Conservation (phyloP, 2,329 filamentous ascomycete genomes). For the Lecanicillium sp. region DNA sequence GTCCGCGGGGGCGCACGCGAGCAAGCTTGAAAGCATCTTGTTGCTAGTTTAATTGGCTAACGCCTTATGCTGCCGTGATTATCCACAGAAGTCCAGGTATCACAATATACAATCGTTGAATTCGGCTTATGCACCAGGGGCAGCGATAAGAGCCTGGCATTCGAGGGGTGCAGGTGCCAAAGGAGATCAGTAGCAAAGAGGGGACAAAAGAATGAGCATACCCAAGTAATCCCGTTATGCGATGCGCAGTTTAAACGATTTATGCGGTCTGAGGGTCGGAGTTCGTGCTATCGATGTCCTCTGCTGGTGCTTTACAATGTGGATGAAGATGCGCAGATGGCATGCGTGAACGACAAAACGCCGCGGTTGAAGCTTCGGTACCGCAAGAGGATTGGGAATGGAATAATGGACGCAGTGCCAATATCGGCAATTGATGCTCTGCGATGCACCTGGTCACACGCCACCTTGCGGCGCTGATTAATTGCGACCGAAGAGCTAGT, state of each 20-base stretch:
- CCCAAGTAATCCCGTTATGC: constrained; percentile 9
- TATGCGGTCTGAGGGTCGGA: not conserved
- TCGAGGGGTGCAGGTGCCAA: not conserved
- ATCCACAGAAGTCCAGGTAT: constrained; percentile 11
- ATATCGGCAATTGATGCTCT: not conserved
- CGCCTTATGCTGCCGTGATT: constrained; percentile 12
- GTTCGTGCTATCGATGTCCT: not conserved
- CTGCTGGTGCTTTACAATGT: constrained; percentile 6
- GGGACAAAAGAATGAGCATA: constrained; percentile 12
- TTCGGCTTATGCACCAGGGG: constrained; percentile 10
- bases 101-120: constrained; percentile 15
- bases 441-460: not conserved
- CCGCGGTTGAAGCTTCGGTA: constrained; percentile 1
- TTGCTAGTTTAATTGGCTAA: constrained; percentile 14
- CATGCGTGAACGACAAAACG: constrained; percentile 3
- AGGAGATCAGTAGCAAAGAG: constrained; percentile 8
- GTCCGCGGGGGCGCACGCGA: too few relatives aligned
- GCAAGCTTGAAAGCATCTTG: not conserved
- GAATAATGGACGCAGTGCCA: not conserved
- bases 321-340: constrained; percentile 1
- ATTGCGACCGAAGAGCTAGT: constrained; percentile 8
- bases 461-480: constrained; percentile 9
- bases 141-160: not conserved
- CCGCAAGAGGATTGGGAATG: not conserved
- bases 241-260: constrained; percentile 2